Conservation (phyloP, 441 rosid genomes). For the Aleurites moluccanus region DNA sequence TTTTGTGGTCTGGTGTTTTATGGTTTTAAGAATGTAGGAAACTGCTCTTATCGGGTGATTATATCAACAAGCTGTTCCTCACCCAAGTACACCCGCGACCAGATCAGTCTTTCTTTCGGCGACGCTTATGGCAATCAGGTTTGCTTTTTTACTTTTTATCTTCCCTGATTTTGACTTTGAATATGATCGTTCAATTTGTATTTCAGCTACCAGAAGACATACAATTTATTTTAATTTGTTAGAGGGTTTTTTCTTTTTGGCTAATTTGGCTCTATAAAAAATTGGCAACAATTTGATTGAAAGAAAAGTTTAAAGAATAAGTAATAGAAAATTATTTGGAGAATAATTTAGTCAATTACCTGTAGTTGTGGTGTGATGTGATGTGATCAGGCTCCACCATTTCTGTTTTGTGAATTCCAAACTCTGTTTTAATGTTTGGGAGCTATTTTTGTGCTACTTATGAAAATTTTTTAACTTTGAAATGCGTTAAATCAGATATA, state of each 20-base stretch:
- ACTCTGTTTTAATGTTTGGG: too few species aligned
- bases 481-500: slow-evolving; percentile 44
- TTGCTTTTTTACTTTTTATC: background rate
- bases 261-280: too few species aligned
- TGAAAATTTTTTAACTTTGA: slow-evolving; percentile 11
- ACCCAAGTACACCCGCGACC: slow-evolving; percentile 54
- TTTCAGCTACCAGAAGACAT: too few species aligned
- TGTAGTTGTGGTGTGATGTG: background rate
- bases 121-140: slow-evolving; percentile 94
- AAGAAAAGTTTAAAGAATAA: too few species aligned
- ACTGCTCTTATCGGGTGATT: slow-evolving; percentile 58
- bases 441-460: background rate
- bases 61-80: slow-evolving; percentile 72
- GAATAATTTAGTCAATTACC: background rate
- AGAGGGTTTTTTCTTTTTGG: too few species aligned
- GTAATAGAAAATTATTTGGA: too few species aligned
- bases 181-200: too few species aligned
- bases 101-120: slow-evolving; percentile 65
- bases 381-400: background rate
- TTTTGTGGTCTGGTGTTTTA: background rate
- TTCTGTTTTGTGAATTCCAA: too few species aligned
- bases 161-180: too few species aligned
- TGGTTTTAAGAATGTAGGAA: slow-evolving; percentile 39
- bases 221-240: too few species aligned
- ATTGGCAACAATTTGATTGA: too few species aligned